Evolutionary conservation across 2,329 filamentous ascomycete species (phyloP).

Genomic region (Trichoderma aggressivum): DNA sequence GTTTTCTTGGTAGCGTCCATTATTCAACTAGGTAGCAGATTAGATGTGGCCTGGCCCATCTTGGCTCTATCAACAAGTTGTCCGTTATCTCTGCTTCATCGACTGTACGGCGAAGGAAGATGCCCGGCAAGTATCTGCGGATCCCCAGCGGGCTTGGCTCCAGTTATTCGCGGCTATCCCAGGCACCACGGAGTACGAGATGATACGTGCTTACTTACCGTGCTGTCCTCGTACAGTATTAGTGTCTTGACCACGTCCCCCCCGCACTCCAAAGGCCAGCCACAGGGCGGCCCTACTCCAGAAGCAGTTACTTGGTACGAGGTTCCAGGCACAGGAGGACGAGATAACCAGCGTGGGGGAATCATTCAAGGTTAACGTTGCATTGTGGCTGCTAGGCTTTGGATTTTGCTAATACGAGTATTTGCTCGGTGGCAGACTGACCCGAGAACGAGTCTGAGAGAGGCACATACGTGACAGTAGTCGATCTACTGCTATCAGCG

Average conservation of each 20-base stretch:
- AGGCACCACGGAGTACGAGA: not conserved
- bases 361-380: not conserved
- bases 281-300: not conserved
- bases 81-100: not conserved
- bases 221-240: not conserved
- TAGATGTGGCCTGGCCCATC: not conserved
- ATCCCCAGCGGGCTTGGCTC: not conserved
- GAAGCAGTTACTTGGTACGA: not conserved
- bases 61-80: not conserved
- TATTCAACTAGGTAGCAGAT: not conserved
- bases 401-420: no score
- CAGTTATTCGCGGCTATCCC: not conserved
- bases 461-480: not conserved
- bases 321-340: not conserved
- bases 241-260: not conserved
- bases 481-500: not conserved
- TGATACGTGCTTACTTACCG: not conserved
- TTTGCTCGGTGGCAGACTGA: not conserved
- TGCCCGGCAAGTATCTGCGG: not conserved
- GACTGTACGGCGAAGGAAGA: not conserved
- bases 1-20: not conserved
- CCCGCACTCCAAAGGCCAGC: not conserved
- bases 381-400: not conserved
- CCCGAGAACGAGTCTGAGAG: not conserved
- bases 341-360: not conserved